Conservation (phyloP, 352 stramenopile genomes). For the Pythium plurisporium region DNA sequence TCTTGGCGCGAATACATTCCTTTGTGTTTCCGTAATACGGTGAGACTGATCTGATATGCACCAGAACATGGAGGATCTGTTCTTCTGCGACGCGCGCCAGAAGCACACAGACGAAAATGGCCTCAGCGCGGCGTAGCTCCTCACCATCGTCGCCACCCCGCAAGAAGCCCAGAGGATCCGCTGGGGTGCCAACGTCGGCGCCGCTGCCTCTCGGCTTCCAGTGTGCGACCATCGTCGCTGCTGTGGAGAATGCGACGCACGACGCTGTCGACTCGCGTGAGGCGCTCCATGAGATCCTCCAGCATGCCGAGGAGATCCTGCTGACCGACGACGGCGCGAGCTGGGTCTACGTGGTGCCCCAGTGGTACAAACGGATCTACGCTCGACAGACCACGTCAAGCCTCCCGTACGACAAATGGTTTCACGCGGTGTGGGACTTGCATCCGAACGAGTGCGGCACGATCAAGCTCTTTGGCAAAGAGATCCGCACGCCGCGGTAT, state of each 20-base stretch:
- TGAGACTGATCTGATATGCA: not conserved
- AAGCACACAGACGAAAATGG: no score
- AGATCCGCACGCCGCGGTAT: conserved; percentile 52
- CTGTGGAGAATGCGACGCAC: not conserved
- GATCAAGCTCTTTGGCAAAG: conserved; percentile 70
- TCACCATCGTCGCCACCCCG: not conserved
- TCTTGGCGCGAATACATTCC: not conserved
- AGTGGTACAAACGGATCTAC: conserved; percentile 45
- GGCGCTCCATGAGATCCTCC: not conserved
- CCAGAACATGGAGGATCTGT: not conserved
- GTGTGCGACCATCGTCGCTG: conserved; percentile 1
- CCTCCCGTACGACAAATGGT: conserved; percentile 16
- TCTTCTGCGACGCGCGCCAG: not conserved
- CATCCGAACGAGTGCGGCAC: conserved; percentile 56
- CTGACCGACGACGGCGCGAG: conserved; percentile 32
- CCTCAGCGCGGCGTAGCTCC: no score
- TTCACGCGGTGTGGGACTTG: conserved; percentile 40
- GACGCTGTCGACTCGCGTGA: not conserved
- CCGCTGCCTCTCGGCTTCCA: not conserved
- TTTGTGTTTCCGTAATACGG: conserved; percentile 3
- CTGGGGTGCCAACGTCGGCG: not conserved
- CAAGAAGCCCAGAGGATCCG: not conserved
- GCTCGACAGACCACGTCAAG: not conserved
- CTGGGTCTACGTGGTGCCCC: conserved; percentile 60
- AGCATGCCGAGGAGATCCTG: conserved; percentile 10